These are phyloP conservation scores for Golubevia sp. DNA, from an alignment of 1,284 basidiomycete genomes.

Conservation along the genomic window DNA sequence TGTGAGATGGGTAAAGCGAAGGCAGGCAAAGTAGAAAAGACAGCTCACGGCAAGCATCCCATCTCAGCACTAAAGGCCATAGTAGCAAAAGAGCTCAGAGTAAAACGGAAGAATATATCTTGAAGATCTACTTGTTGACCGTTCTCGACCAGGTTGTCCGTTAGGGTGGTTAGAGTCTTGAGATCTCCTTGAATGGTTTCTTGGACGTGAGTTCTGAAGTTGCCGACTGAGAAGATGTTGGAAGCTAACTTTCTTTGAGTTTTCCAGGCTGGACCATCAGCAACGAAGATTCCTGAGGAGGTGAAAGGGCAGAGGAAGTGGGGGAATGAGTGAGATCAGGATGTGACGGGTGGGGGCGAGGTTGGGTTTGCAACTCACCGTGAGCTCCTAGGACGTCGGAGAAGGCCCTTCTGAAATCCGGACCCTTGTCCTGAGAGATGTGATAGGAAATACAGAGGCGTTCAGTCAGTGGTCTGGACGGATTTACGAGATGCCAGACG, in stretches of 20 bases:
- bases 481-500: no score
- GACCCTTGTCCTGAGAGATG: conserved; percentile 24
- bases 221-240: conserved; percentile 4
- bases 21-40: no score
- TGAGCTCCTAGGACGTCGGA: conserved; percentile 28
- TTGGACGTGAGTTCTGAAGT: background rate
- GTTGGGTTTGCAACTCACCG: conserved; percentile 6
- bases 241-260: conserved; percentile 18
- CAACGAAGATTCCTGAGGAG: conserved; percentile 28
- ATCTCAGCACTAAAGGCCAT: conserved; percentile 37
- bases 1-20: no score
- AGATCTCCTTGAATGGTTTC: conserved; percentile 1
- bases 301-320: background rate
- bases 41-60: conserved; percentile 15
- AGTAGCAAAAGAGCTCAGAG: conserved; percentile 33
- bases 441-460: no score
- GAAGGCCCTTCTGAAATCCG: conserved; percentile 24
- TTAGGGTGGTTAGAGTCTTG: background rate
- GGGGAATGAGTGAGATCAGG: background rate
- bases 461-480: no score
- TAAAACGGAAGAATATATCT: conserved; percentile 40
- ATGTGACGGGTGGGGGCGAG: background rate
- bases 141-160: background rate
- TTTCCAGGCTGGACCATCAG: conserved; percentile 38
- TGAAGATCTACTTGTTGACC: background rate